Percentiles rank a stretch among this genome's conserved stretches.
phyloP scores from a whole-genome alignment of 2,329 filamentous ascomycete genomes.

The Triangularia verruculosa region DNA sequence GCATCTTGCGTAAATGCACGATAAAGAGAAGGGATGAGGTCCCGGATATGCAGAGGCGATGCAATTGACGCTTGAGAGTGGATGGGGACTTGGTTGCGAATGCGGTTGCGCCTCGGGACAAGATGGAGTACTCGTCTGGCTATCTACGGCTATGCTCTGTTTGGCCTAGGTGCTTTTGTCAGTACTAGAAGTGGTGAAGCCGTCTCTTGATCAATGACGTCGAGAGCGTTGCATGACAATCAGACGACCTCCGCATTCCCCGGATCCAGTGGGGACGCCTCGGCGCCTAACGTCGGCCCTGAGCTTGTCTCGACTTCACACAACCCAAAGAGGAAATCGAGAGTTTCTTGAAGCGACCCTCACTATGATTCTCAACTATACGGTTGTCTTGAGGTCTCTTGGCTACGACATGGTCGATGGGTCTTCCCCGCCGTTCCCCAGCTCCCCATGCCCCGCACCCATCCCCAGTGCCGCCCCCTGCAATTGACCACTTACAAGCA shows the following conservation, averaged over 20 bases:
- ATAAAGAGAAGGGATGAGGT: not conserved
- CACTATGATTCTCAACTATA: not conserved
- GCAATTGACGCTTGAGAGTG: not conserved
- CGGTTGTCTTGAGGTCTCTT: not conserved
- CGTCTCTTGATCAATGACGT: conserved; percentile 3
- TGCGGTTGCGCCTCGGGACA: conserved; percentile 5
- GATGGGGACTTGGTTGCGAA: not conserved
- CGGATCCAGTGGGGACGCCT: not conserved
- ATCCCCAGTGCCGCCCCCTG: not conserved
- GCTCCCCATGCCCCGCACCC: not conserved
- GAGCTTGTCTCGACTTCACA: not conserved
- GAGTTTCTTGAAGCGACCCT: not conserved
- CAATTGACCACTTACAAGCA: not conserved
- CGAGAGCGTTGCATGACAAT: conserved; percentile 13
- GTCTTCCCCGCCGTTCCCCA: not conserved
- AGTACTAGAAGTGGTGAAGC: conserved; percentile 17
- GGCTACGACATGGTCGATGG: not conserved
- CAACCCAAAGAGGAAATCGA: not conserved
- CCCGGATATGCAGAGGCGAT: conserved; percentile 13
- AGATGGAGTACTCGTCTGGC: conserved; percentile 9
- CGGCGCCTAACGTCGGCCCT: conserved; percentile 11
- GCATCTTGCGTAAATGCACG: conserved; percentile 15
- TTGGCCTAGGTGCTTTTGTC: not conserved
- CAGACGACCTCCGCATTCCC: conserved; percentile 14
- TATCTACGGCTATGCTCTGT: not conserved